Evolutionary conservation across 2,329 filamentous ascomycete species (phyloP).

Genomic region (Akanthomyces muscarius): DNA sequence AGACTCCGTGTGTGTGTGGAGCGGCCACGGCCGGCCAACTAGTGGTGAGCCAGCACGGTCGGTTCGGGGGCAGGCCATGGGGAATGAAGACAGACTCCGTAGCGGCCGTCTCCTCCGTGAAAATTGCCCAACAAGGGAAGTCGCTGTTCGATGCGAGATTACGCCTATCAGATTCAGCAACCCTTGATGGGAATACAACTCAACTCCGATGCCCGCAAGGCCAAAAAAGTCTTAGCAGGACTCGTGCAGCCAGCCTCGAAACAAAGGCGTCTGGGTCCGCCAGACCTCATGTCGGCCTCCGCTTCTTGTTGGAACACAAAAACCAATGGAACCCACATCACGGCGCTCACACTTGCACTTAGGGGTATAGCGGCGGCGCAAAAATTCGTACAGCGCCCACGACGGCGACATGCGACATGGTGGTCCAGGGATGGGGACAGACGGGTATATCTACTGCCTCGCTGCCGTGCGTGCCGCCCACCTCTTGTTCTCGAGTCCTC

Average conservation of each 20-base stretch:
- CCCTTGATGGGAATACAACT: not conserved
- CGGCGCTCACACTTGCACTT: conserved; percentile 52
- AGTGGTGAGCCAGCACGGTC: not conserved
- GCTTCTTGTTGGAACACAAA: conserved; percentile 13
- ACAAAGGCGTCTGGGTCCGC: conserved; percentile 10
- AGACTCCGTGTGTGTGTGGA: conserved; percentile 4
- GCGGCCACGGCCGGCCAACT: not conserved
- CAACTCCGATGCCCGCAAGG: not conserved
- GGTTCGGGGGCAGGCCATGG: not conserved
- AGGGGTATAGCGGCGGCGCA: conserved; percentile 46
- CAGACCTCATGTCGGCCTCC: conserved; percentile 12
- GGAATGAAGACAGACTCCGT: not conserved
- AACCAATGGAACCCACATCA: conserved; percentile 17
- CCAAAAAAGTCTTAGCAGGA: not conserved
- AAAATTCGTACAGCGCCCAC: conserved; percentile 15
- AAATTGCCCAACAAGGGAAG: conserved; percentile 2
- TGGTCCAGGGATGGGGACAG: conserved; percentile 1
- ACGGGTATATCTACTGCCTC: conserved; percentile 9
- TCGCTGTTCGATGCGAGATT: not conserved
- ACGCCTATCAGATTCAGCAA: conserved; percentile 1
- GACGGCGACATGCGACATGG: conserved; percentile 6
- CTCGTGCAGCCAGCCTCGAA: not conserved
- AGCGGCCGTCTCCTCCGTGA: not conserved
- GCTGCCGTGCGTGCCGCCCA: not conserved
- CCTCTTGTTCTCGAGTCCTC: not conserved